Conservation (phyloP, 768 basidiomycete species). For the Tubosaeta sp. region DNA sequence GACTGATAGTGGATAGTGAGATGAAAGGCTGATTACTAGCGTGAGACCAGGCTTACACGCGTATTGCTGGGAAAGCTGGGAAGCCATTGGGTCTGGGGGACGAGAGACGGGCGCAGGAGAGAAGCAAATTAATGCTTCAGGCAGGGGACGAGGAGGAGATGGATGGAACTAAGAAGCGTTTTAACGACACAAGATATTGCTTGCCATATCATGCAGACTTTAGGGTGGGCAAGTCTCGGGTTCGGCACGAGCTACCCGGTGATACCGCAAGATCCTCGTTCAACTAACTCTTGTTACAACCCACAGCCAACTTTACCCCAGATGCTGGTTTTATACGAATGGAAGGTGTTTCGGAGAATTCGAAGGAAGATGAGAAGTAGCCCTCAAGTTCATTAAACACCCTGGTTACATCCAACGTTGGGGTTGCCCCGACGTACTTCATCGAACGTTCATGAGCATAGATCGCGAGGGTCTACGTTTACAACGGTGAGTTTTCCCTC, state of each 20-base stretch:
- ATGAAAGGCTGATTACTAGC: conserved; percentile 9
- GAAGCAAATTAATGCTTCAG: conserved; percentile 86
- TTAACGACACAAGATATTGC: conserved; percentile 1
- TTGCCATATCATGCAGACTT: conserved; percentile 4
- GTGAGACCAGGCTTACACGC: conserved; percentile 55
- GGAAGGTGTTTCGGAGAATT: too few relatives aligned
- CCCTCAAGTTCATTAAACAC: too few relatives aligned
- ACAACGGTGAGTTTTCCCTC: too few relatives aligned
- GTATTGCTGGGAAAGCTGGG: conserved; percentile 76
- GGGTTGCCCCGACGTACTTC: too few relatives aligned
- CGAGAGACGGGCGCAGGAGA: conserved; percentile 33
- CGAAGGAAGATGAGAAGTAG: too few relatives aligned
- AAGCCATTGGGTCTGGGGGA: conserved; percentile 52
- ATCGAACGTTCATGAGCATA: too few relatives aligned
- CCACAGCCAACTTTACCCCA: too few relatives aligned
- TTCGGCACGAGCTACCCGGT: background rate
- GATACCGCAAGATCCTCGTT: background rate
- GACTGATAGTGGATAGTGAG: conserved; percentile 43
- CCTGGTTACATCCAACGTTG: too few relatives aligned
- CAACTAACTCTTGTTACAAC: too few relatives aligned
- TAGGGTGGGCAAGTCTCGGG: conserved; percentile 16
- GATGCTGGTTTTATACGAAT: too few relatives aligned
- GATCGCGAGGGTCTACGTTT: too few relatives aligned
- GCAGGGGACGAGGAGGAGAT: conserved; percentile 10
- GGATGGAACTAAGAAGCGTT: conserved; percentile 18